These are phyloP conservation scores for Xylaria multiplex DNA, from an alignment of 2,329 filamentous ascomycete species.

Conservation along the genomic window DNA sequence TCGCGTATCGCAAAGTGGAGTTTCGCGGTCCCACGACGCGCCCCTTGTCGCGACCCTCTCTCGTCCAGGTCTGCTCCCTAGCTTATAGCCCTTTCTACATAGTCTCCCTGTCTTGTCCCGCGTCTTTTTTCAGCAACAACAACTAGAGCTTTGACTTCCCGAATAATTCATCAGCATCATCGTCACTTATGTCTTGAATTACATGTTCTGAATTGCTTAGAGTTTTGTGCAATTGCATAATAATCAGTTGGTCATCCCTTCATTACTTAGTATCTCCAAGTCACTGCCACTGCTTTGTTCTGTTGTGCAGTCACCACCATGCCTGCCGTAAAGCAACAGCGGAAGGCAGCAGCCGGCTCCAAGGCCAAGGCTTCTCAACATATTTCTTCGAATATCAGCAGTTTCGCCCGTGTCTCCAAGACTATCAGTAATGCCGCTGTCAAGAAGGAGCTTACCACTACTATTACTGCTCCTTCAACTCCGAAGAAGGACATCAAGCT, in stretches of 20 bases:
- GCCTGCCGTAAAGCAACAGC: slow-evolving; percentile 47
- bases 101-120: slow-evolving; percentile 14
- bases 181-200: slow-evolving; percentile 20
- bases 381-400: slow-evolving; percentile 53
- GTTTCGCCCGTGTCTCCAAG: slow-evolving; percentile 62
- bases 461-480: slow-evolving; percentile 39
- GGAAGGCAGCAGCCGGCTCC: slow-evolving; percentile 39
- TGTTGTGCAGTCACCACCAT: slow-evolving; percentile 36
- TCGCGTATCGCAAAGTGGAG: slow-evolving; percentile 32
- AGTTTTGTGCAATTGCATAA: slow-evolving; percentile 7
- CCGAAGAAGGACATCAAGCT: slow-evolving; percentile 57
- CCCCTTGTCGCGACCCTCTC: slow-evolving; percentile 22
- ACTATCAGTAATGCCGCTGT: slow-evolving; percentile 45
- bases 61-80: slow-evolving; percentile 7
- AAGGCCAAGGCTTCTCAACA: slow-evolving; percentile 44
- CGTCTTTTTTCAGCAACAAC: slow-evolving; percentile 22
- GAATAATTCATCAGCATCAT: slow-evolving; percentile 4
- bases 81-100: not conserved
- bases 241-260: slow-evolving; percentile 8
- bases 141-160: slow-evolving; percentile 17
- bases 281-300: not conserved
- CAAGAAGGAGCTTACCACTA: slow-evolving; percentile 50
- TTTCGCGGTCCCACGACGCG: slow-evolving; percentile 26
- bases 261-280: not conserved
- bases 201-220: slow-evolving; percentile 2